Percentiles rank a stretch among this genome's conserved stretches.
phyloP scores from a whole-genome alignment of 2,329 filamentous ascomycete species.

The Penicillium sp. region DNA sequence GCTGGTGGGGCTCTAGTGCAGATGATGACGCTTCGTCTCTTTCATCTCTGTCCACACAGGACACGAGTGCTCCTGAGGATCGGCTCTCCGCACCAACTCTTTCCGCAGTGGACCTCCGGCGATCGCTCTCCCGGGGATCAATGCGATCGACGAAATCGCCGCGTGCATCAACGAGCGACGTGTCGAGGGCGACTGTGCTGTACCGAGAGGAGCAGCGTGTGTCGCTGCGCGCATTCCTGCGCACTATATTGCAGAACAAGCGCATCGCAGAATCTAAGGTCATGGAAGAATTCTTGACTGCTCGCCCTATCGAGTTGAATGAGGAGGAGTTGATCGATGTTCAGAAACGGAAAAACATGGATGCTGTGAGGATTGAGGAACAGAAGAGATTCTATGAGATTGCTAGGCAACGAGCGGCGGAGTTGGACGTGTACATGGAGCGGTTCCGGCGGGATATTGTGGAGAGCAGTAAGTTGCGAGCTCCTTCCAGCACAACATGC shows the following conservation, averaged over 20 bases:
- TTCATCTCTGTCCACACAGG: conserved; percentile 74
- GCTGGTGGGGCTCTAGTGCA: conserved; percentile 54
- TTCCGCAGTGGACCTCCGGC: conserved; percentile 27
- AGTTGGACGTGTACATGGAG: conserved; percentile 98
- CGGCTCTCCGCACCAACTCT: conserved; percentile 36
- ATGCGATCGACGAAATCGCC: conserved; percentile 34
- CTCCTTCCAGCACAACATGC: conserved; percentile 32
- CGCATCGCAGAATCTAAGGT: conserved; percentile 80
- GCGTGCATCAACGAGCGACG: conserved; percentile 45
- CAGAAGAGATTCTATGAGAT: conserved; percentile 96
- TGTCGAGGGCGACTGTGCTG: conserved; percentile 54
- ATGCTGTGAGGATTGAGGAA: conserved; percentile 85
- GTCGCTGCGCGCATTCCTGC: conserved; percentile 85
- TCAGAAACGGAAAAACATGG: conserved; percentile 72
- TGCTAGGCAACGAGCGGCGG: conserved; percentile 81
- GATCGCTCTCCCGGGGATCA: conserved; percentile 33
- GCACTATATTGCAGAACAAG: conserved; percentile 79
- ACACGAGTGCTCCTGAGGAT: conserved; percentile 48
- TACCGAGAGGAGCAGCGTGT: conserved; percentile 89
- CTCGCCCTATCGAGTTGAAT: conserved; percentile 68
- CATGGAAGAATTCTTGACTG: conserved; percentile 79
- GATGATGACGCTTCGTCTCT: conserved; percentile 76
- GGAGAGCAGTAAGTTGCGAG: conserved; percentile 62
- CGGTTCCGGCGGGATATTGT: conserved; percentile 67
- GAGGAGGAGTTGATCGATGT: conserved; percentile 86